Evolutionary conservation across 768 basidiomycete species (phyloP), one percentile per base, ranked within the genome.

Genomic region (Naganishia vishniacii): DNA sequence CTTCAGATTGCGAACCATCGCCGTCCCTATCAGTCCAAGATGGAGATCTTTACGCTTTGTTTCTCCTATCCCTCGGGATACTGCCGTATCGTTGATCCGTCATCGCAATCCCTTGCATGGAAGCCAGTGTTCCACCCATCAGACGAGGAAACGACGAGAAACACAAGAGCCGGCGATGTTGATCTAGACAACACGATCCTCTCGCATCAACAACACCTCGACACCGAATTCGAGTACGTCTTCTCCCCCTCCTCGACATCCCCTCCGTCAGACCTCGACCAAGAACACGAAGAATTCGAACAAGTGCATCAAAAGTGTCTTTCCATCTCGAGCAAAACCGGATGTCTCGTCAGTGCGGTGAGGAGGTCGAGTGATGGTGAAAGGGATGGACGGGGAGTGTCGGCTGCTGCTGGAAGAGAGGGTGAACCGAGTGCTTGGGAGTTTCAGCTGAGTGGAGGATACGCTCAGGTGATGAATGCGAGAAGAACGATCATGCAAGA

Each of bases 401-500:
- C 32, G 9, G 23, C 25, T 37, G 44, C 34, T 28, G 61, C 23
- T 47, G 48, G 53, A 31, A 61, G 58, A 61, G 48, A 67, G 32
- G 67, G 40, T 34, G 56, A 62, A 2, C 62, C 62, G 18, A 67
- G 69, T 29, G 70, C 68, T 29, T 78, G 88, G 88, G 91, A 91
- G 76, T 92, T 94, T 73, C 85, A 90, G 75, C 83, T 95, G 66
- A 89, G 88, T 62, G 93, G 93, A 40, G 83, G 86, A 31, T 92
- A 94, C 79, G 89, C 89, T 74, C 89, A 92, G 78, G 93, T 95
- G 69, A 87, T 95, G 85, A 81, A 85, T 60, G 86, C 92, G 59
- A 83, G 92, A 59, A 92, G 90, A 37, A 84, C 88, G 82, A 84
- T 95, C 64, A 78, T 95, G 65, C 88, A 93, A 70, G 91, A 93